These are phyloP conservation scores for Wickerhamiella nectarea DNA, from an alignment of 805 yeast genomes.

Conservation along the genomic window DNA sequence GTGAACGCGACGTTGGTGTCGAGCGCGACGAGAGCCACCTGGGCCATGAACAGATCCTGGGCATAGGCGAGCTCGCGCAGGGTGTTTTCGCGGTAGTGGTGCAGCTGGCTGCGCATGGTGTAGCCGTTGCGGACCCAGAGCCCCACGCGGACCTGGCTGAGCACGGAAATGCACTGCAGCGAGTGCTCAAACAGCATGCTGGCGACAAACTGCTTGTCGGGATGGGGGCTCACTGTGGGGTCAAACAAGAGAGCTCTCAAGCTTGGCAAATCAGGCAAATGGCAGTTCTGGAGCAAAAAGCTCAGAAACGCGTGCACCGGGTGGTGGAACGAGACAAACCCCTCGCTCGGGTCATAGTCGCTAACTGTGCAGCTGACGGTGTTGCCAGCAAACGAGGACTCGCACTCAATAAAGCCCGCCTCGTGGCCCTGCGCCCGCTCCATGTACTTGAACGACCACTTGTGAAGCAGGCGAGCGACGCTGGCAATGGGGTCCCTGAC, in stretches of 20 bases:
- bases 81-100: constrained; percentile 63
- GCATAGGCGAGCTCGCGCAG: constrained; percentile 71
- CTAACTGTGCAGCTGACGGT: background rate
- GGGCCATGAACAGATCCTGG: constrained; percentile 64
- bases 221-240: background rate
- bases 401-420: background rate
- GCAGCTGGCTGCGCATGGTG: constrained; percentile 63
- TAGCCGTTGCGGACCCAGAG: constrained; percentile 92
- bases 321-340: constrained; percentile 57
- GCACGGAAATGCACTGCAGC: constrained; percentile 55
- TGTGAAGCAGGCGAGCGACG: constrained; percentile 18
- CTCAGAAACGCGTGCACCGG: constrained; percentile 65
- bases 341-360: constrained; percentile 1
- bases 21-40: constrained; percentile 41
- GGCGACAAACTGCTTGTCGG: constrained; percentile 15
- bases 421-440: background rate
- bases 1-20: constrained; percentile 44
- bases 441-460: constrained; percentile 19
- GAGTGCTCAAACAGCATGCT: constrained; percentile 52
- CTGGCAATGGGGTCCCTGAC: constrained; percentile 15
- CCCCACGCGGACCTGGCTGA: constrained; percentile 78
- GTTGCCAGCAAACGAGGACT: background rate
- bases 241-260: constrained; percentile 14
- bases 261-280: constrained; percentile 16
- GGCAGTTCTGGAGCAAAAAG: constrained; percentile 48